Conservation (phyloP, 495 filamentous ascomycete species). For the Penicillium desertorum region DNA sequence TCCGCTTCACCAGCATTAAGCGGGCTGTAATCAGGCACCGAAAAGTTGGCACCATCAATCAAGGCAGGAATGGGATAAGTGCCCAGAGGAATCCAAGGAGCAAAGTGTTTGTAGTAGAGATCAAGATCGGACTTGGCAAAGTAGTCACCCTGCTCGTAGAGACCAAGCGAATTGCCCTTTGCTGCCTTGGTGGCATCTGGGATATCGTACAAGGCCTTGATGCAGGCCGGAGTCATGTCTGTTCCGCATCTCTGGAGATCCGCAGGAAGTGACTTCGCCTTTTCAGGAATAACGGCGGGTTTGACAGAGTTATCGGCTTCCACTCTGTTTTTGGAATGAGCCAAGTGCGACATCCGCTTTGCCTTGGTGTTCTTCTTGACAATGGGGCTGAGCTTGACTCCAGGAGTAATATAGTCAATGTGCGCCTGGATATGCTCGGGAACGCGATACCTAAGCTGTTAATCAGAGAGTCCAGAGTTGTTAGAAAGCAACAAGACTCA, state of each 20-base stretch:
- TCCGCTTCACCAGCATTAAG: conserved; percentile 44
- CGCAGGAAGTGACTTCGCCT: conserved; percentile 17
- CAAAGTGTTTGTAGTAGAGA: conserved; percentile 54
- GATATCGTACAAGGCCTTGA: conserved; percentile 55
- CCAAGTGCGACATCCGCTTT: conserved; percentile 26
- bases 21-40: conserved; percentile 26
- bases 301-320: background rate
- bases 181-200: conserved; percentile 38
- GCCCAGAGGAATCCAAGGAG: conserved; percentile 41
- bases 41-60: conserved; percentile 46
- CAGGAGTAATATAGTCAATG: conserved; percentile 61
- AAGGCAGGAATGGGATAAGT: conserved; percentile 42
- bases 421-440: conserved; percentile 50
- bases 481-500: conserved; percentile 16
- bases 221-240: conserved; percentile 54
- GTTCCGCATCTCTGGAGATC: conserved; percentile 39
- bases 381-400: conserved; percentile 45
- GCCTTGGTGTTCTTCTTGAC: conserved; percentile 26
- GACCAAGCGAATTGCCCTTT: conserved; percentile 51
- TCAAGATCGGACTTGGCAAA: conserved; percentile 57
- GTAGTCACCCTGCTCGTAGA: conserved; percentile 51
- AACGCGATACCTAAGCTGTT: conserved; percentile 49
- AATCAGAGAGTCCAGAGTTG: background rate
- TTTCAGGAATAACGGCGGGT: conserved; percentile 15
- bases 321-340: conserved; percentile 13